Evolutionary conservation across 106 monocot genomes (phyloP).

Genomic region (Posidonia australis): DNA sequence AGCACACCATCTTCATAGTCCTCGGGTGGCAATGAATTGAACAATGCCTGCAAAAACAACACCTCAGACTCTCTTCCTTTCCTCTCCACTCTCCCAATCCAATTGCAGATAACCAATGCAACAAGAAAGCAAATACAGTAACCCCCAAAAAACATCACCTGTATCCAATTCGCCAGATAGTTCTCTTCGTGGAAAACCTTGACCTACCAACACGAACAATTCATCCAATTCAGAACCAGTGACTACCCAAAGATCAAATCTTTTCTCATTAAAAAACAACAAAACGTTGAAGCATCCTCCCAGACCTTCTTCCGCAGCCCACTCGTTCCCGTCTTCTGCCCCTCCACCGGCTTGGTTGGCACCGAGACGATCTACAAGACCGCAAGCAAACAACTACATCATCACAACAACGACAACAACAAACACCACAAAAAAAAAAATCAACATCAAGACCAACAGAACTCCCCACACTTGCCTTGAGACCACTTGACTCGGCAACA

Average conservation of each 20-base stretch:
- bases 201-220: slow-evolving; percentile 31
- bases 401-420: neutral
- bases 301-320: slow-evolving; percentile 86
- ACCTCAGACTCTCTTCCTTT: neutral
- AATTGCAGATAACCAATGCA: neutral
- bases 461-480: slow-evolving; percentile 18
- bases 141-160: slow-evolving; percentile 36
- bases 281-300: neutral
- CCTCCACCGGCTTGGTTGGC: slow-evolving; percentile 85
- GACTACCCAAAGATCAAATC: neutral
- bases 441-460: no score
- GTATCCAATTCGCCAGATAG: slow-evolving; percentile 95
- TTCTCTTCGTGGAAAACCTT: slow-evolving; percentile 86
- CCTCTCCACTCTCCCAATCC: neutral
- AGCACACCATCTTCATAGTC: slow-evolving; percentile 73
- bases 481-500: slow-evolving; percentile 15
- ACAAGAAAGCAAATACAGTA: neutral
- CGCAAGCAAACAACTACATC: neutral
- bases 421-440: slow-evolving; percentile 5
- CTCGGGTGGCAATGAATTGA: slow-evolving; percentile 68
- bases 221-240: neutral
- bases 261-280: neutral
- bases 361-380: slow-evolving; percentile 56
- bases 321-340: slow-evolving; percentile 98
- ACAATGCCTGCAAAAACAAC: slow-evolving; percentile 50